These are phyloP conservation scores for Calonectria crousiana DNA, from an alignment of 2,329 filamentous ascomycete species.

Conservation along the genomic window DNA sequence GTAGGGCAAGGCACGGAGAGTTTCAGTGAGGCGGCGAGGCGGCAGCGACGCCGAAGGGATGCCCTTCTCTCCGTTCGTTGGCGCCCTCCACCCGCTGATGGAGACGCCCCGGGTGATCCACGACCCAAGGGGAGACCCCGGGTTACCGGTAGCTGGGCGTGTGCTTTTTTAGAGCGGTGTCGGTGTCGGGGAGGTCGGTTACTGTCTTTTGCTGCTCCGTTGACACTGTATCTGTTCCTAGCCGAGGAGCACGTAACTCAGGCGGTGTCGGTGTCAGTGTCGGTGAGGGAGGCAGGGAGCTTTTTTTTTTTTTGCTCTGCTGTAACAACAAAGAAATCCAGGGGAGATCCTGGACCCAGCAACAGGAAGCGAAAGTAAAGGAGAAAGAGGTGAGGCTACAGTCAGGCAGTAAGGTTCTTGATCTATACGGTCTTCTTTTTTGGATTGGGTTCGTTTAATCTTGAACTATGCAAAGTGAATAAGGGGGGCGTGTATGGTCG, in stretches of 20 bases:
- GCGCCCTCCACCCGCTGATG: neutral
- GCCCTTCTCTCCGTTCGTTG: neutral
- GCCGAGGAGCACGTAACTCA: constrained; percentile 9
- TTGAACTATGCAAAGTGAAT: constrained; percentile 2
- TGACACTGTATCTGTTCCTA: constrained; percentile 1
- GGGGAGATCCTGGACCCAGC: constrained; percentile 16
- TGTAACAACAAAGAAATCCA: neutral
- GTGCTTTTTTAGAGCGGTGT: constrained; percentile 3
- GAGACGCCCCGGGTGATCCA: constrained; percentile 4
- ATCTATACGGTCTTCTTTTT: neutral
- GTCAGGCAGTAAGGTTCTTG: neutral
- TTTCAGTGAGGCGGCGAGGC: constrained; percentile 6
- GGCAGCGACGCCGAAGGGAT: neutral
- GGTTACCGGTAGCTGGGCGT: neutral
- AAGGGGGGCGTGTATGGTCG: neutral
- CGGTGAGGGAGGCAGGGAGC: constrained; percentile 4
- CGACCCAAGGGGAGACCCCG: constrained; percentile 3
- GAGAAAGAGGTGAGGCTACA: constrained; percentile 20
- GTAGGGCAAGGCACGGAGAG: neutral
- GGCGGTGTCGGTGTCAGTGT: constrained; percentile 9
- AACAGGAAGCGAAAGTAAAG: constrained; percentile 1
- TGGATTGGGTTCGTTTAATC: neutral
- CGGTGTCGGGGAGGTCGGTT: neutral
- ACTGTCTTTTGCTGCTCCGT: neutral
- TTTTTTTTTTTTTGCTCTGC: neutral